phyloP scores from a whole-genome alignment of 352 stramenopile genomes.

The Phytophthora cryptogea region DNA sequence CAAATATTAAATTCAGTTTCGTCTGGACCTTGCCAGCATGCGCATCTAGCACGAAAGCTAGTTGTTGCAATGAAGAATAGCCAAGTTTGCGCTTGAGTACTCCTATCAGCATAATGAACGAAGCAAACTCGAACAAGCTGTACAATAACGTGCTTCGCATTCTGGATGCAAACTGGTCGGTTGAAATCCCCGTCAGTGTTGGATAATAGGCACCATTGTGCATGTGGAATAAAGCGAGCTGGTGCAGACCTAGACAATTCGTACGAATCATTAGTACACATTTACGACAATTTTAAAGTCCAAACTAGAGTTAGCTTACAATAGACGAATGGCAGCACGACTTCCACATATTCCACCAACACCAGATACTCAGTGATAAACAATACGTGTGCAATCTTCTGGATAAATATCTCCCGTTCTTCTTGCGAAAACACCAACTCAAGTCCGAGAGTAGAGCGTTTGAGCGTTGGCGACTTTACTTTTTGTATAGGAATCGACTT shows the following conservation, averaged over 20 bases:
- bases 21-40: conserved; percentile 30
- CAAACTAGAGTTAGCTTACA: conserved; percentile 13
- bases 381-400: conserved; percentile 30
- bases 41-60: conserved; percentile 40
- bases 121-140: conserved; percentile 19
- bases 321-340: conserved; percentile 42
- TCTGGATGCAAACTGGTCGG: conserved; percentile 1
- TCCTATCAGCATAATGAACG: conserved; percentile 11
- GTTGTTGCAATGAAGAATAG: conserved; percentile 30
- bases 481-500: neutral
- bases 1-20: conserved; percentile 37
- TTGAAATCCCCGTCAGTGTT: conserved; percentile 9
- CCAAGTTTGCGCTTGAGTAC: conserved; percentile 25
- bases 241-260: conserved; percentile 12
- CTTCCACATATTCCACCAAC: conserved; percentile 45
- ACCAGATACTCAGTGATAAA: conserved; percentile 48
- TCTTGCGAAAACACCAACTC: conserved; percentile 16
- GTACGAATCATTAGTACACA: neutral
- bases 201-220: conserved; percentile 33
- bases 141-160: conserved; percentile 22
- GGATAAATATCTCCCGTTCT: conserved; percentile 29
- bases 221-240: conserved; percentile 25
- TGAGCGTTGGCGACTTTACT: neutral
- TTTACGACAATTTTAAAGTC: neutral
- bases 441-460: neutral